Percentiles rank a stretch among this genome's conserved stretches.
Conservation (phyloP, 1,284 basidiomycete species). For the Fomitiporia mediterranea region DNA sequence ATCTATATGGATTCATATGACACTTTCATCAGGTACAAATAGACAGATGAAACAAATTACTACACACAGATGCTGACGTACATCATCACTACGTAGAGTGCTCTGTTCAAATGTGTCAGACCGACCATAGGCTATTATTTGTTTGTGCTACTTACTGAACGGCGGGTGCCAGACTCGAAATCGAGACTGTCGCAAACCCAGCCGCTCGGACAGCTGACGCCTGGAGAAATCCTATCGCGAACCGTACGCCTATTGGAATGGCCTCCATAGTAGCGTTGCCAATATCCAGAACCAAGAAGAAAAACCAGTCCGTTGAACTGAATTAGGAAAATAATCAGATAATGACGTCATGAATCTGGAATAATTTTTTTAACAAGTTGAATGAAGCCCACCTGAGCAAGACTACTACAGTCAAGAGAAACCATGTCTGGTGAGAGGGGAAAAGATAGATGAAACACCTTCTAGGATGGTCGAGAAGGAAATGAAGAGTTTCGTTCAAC, state of each 20-base stretch:
- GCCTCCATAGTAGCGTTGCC: slow-evolving; percentile 68
- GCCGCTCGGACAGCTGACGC: slow-evolving; percentile 74
- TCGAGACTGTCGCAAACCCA: slow-evolving; percentile 75
- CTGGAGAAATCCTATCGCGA: slow-evolving; percentile 66
- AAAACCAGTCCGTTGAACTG: slow-evolving; percentile 81
- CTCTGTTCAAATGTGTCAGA: slow-evolving; percentile 41
- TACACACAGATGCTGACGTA: slow-evolving; percentile 69
- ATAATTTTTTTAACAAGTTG: background rate
- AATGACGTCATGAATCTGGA: background rate
- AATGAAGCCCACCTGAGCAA: slow-evolving; percentile 56
- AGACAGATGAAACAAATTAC: slow-evolving; percentile 1
- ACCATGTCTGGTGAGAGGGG: slow-evolving; percentile 95
- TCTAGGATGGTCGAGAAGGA: slow-evolving; percentile 94
- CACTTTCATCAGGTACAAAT: slow-evolving; percentile 7
- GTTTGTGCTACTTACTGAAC: slow-evolving; percentile 58
- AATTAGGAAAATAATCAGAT: background rate
- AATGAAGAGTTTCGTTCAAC: slow-evolving; percentile 78
- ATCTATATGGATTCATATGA: slow-evolving; percentile 39
- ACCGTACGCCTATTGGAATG: slow-evolving; percentile 66
- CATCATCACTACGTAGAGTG: slow-evolving; percentile 89
- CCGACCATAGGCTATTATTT: slow-evolving; percentile 6
- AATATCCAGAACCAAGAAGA: slow-evolving; percentile 86
- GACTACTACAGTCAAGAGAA: slow-evolving; percentile 67
- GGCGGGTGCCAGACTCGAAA: slow-evolving; percentile 72
- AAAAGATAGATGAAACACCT: slow-evolving; percentile 95